These are phyloP conservation scores for Trypanosoma melophagium DNA, from an alignment of 208 protist species.

Conservation along the genomic window DNA sequence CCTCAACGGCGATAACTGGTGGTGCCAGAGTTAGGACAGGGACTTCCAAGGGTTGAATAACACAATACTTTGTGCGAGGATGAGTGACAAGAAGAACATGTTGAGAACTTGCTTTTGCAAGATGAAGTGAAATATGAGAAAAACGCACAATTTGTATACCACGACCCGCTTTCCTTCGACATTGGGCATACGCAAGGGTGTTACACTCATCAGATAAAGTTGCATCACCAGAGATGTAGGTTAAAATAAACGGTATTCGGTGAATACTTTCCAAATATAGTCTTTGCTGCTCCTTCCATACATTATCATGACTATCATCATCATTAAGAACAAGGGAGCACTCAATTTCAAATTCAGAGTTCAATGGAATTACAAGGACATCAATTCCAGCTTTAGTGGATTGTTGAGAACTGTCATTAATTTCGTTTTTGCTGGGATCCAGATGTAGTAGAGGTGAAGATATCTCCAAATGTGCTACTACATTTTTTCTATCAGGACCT, in stretches of 20 bases:
- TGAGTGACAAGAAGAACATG: constrained; percentile 27
- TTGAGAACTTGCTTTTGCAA: constrained; percentile 16
- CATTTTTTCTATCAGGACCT: neutral
- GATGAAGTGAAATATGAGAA: constrained; percentile 17
- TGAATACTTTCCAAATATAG: constrained; percentile 14
- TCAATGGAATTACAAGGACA: neutral
- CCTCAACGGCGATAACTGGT: constrained; percentile 8
- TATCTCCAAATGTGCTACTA: neutral
- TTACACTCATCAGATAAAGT: constrained; percentile 12
- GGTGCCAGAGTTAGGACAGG: constrained; percentile 11
- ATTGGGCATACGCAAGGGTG: constrained; percentile 16
- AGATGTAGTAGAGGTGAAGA: constrained; percentile 1
- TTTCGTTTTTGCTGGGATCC: neutral
- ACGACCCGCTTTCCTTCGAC: neutral
- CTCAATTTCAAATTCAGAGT: neutral
- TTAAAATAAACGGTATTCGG: constrained; percentile 30
- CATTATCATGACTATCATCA: neutral
- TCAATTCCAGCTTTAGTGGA: neutral
- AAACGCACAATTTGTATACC: constrained; percentile 8
- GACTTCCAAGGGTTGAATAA: constrained; percentile 17
- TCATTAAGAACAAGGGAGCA: constrained; percentile 1
- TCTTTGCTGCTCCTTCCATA: neutral
- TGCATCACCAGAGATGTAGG: constrained; percentile 25
- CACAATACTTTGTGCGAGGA: constrained; percentile 17
- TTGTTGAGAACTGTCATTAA: no score